Conservation (phyloP, 805 yeast species). For the Millerozyma miso region DNA sequence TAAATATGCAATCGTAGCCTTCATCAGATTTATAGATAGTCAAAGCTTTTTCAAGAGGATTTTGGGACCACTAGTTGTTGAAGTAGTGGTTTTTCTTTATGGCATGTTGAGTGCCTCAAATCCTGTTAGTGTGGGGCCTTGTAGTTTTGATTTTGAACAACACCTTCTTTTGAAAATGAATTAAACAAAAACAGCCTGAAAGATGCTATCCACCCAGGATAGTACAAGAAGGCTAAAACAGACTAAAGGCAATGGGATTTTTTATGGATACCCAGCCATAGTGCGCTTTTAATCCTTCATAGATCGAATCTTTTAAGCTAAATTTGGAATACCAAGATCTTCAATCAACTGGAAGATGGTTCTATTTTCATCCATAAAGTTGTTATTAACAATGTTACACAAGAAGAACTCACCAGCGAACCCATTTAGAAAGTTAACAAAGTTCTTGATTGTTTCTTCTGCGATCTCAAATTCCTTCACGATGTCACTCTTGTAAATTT, state of each 20-base stretch:
- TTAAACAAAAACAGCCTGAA: constrained; percentile 3
- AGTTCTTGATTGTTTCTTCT: constrained; percentile 23
- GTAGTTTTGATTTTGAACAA: background rate
- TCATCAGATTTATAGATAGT: constrained; percentile 18
- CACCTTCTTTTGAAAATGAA: constrained; percentile 5
- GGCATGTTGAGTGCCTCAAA: constrained; percentile 33
- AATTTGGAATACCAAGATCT: constrained; percentile 18
- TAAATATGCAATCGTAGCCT: constrained; percentile 10
- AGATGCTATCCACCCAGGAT: too few relatives aligned
- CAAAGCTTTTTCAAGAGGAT: constrained; percentile 1
- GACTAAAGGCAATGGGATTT: too few relatives aligned
- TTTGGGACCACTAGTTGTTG: background rate
- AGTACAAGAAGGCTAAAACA: too few relatives aligned
- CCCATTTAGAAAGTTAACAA: constrained; percentile 40
- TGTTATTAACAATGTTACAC: constrained; percentile 88
- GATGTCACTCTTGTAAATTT: constrained; percentile 39
- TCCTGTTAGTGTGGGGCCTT: constrained; percentile 20
- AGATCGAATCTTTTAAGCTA: constrained; percentile 1
- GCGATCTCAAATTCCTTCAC: constrained; percentile 28
- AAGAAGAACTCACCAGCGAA: constrained; percentile 62
- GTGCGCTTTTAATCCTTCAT: too few relatives aligned
- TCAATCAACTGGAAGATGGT: constrained; percentile 55
- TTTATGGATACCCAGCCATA: too few relatives aligned
- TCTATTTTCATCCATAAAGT: constrained; percentile 53
- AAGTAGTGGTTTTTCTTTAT: constrained; percentile 4